Conservation (phyloP, 192 early-diverging fungal genomes). For the Backusella macrospora region DNA sequence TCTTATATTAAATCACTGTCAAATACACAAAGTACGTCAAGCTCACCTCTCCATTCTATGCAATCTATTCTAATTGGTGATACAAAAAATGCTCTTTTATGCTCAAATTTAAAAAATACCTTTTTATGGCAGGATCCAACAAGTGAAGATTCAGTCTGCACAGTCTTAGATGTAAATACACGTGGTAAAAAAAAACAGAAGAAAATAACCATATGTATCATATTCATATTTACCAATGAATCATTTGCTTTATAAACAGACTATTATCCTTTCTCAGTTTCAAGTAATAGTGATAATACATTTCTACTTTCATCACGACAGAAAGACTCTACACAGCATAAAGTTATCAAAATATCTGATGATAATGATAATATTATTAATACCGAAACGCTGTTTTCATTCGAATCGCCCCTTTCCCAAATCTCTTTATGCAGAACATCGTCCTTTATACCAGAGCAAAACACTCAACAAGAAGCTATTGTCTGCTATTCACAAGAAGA, state of each 20-base stretch:
- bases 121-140: conserved; percentile 15
- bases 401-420: background rate
- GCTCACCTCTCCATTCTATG: conserved; percentile 12
- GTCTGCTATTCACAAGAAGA: background rate
- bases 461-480: background rate
- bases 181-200: too few species aligned
- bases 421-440: background rate
- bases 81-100: background rate
- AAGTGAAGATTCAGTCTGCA: background rate
- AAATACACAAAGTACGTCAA: background rate
- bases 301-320: background rate
- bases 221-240: background rate
- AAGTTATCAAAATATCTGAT: background rate
- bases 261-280: background rate
- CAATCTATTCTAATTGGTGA: background rate
- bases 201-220: background rate
- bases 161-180: conserved; percentile 2
- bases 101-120: conserved; percentile 10
- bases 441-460: background rate
- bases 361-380: background rate
- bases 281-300: background rate
- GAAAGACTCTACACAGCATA: background rate
- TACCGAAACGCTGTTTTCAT: background rate
- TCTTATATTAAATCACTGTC: conserved; percentile 1
- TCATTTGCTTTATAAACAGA: background rate